phyloP scores from a whole-genome alignment of 768 basidiomycete genomes.

The Lactarius hatsudake region DNA sequence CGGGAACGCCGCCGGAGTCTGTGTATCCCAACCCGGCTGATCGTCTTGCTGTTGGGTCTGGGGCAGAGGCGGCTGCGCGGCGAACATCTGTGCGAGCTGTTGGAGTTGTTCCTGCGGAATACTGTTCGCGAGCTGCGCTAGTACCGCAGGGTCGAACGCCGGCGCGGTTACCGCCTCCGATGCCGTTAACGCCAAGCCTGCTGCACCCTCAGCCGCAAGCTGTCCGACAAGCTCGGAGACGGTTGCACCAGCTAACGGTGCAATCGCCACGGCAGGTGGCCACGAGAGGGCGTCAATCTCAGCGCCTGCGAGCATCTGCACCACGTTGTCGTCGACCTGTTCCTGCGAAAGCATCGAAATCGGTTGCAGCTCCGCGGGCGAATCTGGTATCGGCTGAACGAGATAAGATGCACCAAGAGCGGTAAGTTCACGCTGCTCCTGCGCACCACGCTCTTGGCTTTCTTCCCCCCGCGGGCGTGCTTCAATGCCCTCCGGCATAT shows the following conservation, averaged over 20 bases:
- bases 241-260: constrained; percentile 40
- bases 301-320: constrained; percentile 65
- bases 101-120: constrained; percentile 29
- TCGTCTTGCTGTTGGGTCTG: constrained; percentile 14
- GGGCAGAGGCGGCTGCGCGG: constrained; percentile 30
- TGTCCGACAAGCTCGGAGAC: constrained; percentile 71
- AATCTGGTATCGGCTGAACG: constrained; percentile 71
- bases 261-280: constrained; percentile 34
- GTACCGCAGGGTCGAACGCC: constrained; percentile 16
- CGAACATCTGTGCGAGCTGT: constrained; percentile 27
- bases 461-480: constrained; percentile 54
- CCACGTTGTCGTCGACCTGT: constrained; percentile 60
- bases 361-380: constrained; percentile 64
- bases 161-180: constrained; percentile 42
- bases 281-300: constrained; percentile 69
- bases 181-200: constrained; percentile 34
- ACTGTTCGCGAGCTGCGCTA: constrained; percentile 22
- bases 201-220: constrained; percentile 43
- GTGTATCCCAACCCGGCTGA: constrained; percentile 24
- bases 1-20: constrained; percentile 18
- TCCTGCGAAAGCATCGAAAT: constrained; percentile 54
- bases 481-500: constrained; percentile 59
- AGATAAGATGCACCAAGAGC: constrained; percentile 76
- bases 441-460: constrained; percentile 65
- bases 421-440: constrained; percentile 77